phyloP scores from a whole-genome alignment of 179 eudicot species.

The Vitellaria paradoxa region DNA sequence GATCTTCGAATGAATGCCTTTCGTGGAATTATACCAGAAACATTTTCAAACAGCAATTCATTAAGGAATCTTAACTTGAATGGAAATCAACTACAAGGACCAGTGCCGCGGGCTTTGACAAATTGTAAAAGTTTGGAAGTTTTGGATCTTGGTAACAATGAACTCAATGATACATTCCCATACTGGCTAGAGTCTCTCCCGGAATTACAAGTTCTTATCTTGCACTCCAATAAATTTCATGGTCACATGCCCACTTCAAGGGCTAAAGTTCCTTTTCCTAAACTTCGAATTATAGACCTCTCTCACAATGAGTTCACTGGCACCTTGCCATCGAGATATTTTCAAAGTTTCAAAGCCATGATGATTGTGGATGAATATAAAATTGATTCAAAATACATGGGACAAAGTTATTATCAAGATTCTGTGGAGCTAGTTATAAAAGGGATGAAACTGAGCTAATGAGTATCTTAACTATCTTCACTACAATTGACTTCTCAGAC shows the following conservation, averaged over 20 bases:
- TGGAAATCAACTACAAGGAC: conserved; percentile 24
- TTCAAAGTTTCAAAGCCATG: conserved; percentile 4
- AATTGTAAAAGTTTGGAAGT: conserved; percentile 15
- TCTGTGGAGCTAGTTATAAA: conserved; percentile 2
- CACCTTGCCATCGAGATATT: neutral
- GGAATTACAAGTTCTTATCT: conserved; percentile 21
- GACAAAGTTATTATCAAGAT: neutral
- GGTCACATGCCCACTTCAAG: conserved; percentile 13
- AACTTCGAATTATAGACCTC: conserved; percentile 13
- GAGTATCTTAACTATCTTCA: conserved; percentile 1
- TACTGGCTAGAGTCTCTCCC: conserved; percentile 22
- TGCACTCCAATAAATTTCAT: conserved; percentile 21
- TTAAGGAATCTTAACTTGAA: conserved; percentile 13
- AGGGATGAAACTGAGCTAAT: neutral
- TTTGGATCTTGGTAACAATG: conserved; percentile 24
- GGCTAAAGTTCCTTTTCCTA: conserved; percentile 1
- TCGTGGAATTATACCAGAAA: conserved; percentile 7
- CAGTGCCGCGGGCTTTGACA: conserved; percentile 22
- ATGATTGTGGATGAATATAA: neutral
- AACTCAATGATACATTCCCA: conserved; percentile 23
- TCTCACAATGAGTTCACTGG: conserved; percentile 18
- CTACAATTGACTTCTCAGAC: conserved; percentile 13
- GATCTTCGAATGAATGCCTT: conserved; percentile 11
- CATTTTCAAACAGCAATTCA: neutral
- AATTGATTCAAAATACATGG: neutral